These are phyloP conservation scores for Penicillium crystallinum DNA, from an alignment of 495 filamentous ascomycete genomes.

Conservation along the genomic window DNA sequence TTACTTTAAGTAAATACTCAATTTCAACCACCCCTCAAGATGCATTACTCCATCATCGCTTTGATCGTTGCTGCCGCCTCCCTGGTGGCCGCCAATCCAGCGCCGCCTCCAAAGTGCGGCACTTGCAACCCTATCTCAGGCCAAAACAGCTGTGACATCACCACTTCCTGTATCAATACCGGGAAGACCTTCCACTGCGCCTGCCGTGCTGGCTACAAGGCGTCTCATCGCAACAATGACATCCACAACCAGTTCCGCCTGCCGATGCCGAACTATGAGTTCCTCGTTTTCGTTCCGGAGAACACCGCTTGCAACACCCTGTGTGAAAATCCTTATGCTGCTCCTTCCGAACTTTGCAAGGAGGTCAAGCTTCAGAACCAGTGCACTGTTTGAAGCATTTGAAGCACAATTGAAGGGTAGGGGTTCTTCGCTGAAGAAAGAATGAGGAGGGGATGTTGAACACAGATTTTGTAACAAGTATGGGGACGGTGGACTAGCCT, in stretches of 20 bases:
- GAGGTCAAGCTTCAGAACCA: constrained; percentile 31
- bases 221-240: constrained; percentile 32
- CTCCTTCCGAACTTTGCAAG: constrained; percentile 28
- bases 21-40: constrained; percentile 11
- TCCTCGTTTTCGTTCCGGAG: constrained; percentile 40
- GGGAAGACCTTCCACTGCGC: constrained; percentile 73
- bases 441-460: not conserved
- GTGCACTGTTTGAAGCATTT: constrained; percentile 35
- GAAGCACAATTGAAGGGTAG: too few relatives aligned
- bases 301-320: constrained; percentile 34
- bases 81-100: constrained; percentile 20
- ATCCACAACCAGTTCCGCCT: constrained; percentile 37
- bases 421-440: not conserved
- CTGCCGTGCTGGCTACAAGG: constrained; percentile 63
- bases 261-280: constrained; percentile 36
- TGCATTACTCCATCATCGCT: constrained; percentile 25
- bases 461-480: not conserved
- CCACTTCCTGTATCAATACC: constrained; percentile 51
- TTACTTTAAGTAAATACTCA: constrained; percentile 8
- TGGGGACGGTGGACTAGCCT: not conserved
- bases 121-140: constrained; percentile 43
- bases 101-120: constrained; percentile 23
- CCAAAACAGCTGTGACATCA: constrained; percentile 38
- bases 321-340: constrained; percentile 34
- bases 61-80: constrained; percentile 20